These are phyloP conservation scores for Pseudodiploospora longispora DNA, from an alignment of 2,329 filamentous ascomycete genomes.

Conservation along the genomic window DNA sequence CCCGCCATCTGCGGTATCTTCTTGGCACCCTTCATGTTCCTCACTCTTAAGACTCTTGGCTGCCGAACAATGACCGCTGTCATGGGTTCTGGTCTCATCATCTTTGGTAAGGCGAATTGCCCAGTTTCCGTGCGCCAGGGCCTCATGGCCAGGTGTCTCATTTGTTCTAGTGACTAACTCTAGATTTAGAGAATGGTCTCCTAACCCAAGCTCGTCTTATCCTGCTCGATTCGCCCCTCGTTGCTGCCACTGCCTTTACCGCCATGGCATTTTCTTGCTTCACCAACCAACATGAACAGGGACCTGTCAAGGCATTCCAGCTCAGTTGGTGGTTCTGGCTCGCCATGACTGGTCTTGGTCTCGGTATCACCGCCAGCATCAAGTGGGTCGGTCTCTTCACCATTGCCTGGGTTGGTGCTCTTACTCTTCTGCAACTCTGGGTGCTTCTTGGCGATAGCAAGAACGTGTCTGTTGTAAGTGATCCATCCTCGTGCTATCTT, in stretches of 20 bases:
- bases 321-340: conserved; percentile 99
- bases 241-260: conserved; percentile 88
- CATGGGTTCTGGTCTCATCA: conserved; percentile 76
- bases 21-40: conserved; percentile 84
- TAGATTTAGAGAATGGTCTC: conserved; percentile 73
- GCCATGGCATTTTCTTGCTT: conserved; percentile 87
- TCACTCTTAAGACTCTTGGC: conserved; percentile 84
- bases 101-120: conserved; percentile 63
- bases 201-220: conserved; percentile 93
- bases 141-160: too few species aligned
- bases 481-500: neutral
- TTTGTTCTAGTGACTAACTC: conserved; percentile 17
- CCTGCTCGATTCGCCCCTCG: conserved; percentile 87
- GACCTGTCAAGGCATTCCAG: conserved; percentile 78
- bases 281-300: conserved; percentile 93
- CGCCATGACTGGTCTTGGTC: conserved; percentile 70
- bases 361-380: conserved; percentile 87
- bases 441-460: conserved; percentile 82
- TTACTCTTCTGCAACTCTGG: conserved; percentile 92
- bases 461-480: conserved; percentile 66
- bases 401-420: conserved; percentile 90
- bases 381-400: conserved; percentile 99
- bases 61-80: conserved; percentile 80
- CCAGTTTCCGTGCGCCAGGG: neutral
- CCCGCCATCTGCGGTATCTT: conserved; percentile 84